Evolutionary conservation across 805 yeast genomes (phyloP).

Genomic region (Candida nanaspora): DNA sequence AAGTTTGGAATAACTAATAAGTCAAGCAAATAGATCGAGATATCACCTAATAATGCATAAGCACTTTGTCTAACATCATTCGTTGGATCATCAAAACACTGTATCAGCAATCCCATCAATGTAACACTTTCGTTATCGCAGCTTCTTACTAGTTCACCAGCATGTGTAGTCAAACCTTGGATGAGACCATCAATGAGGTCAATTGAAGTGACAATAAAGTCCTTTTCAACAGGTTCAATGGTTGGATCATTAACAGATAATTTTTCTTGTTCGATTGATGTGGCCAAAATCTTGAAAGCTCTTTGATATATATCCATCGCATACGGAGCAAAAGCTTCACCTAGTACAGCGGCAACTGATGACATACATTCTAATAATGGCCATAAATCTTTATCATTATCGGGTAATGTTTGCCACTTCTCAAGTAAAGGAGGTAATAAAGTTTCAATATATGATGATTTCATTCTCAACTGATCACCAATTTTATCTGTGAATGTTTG

Average conservation of each 20-base stretch:
- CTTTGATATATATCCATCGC: constrained; percentile 83
- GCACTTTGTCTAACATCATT: constrained; percentile 93
- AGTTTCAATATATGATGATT: constrained; percentile 49
- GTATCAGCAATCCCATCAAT: constrained; percentile 54
- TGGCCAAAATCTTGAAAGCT: constrained; percentile 60
- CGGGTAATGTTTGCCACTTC: constrained; percentile 72
- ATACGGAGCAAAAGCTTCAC: constrained; percentile 79
- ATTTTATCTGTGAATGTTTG: constrained; percentile 81
- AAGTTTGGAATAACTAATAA: constrained; percentile 39
- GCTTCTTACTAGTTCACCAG: constrained; percentile 45
- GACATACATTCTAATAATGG: constrained; percentile 91
- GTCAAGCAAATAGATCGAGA: constrained; percentile 54
- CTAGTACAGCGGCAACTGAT: constrained; percentile 79
- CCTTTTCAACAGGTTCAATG: constrained; percentile 77
- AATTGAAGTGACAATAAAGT: constrained; percentile 79
- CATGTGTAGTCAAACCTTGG: constrained; percentile 72
- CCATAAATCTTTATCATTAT: constrained; percentile 82
- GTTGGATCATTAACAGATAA: constrained; percentile 59
- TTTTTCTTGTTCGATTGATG: constrained; percentile 61
- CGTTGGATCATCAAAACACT: constrained; percentile 66
- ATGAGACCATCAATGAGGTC: constrained; percentile 90
- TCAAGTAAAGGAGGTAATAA: constrained; percentile 75
- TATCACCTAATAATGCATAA: constrained; percentile 85
- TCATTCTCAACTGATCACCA: constrained; percentile 45
- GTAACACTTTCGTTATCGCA: constrained; percentile 20